Base-by-base conservation (phyloP, 2,329 filamentous ascomycete species). In the Penicillium polonicum region DNA sequence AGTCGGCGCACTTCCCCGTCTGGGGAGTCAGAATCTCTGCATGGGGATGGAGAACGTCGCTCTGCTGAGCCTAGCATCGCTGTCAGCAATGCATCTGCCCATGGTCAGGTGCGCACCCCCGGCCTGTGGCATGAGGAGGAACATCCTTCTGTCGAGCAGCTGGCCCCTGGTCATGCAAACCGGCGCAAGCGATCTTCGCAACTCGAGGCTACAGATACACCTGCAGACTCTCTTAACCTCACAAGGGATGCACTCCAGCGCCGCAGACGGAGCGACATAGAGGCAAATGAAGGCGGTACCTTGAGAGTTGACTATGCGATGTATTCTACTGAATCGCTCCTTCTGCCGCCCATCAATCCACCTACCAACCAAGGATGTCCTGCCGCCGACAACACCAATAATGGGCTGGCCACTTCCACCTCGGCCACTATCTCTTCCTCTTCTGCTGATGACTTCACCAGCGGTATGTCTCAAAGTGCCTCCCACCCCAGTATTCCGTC, bases 401-500 rank as follows among this genome's bases (percentile, higher is more conserved):
- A 60, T 43, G 66, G 70, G 5, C 59, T 74, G 35, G 70, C 68
- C 29, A 71, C 67, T 5, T 77, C 75, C 3, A 74, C 72, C 25
- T 76, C 76, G 35, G 73, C 73, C 33, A 79, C 78, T 13, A 77
- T 79, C 19, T 79, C 77, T 13, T 79, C 78, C 7, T 78, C 76
- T 1, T 77, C 76, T n/a, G 72, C 74, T 35, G 77, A 77, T 52
- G 77, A 78, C 52, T 76, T 72, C 43, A 74, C 72, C 35, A 79
- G 77, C 48, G 78, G 77, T 50, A 78, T 79, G 66, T 79, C 78
- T 29, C 76, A 79, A 51, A 78, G 75, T 62, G 75, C 76, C 41
- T 80, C 78, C 9, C 76, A 79, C 59, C 78, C 77, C 5, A 79
- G 78, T 61, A 78, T 80, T 35, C 77, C 77, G 4, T 77, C 77